Base-by-base conservation (phyloP, 768 basidiomycete species). In the Kwoniella dendrophila region DNA sequence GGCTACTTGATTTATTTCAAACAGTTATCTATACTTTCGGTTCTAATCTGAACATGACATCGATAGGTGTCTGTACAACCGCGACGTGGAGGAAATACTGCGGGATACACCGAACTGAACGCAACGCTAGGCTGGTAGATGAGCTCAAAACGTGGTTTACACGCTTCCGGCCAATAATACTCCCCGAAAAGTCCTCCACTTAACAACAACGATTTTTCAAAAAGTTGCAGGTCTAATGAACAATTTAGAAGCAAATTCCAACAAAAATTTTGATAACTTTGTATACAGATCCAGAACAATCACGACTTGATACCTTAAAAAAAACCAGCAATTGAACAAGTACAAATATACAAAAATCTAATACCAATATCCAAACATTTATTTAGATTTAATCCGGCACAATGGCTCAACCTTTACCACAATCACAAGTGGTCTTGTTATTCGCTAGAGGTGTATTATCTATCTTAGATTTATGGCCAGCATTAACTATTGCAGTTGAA, bases 361-460 rank as follows among this genome's bases (percentile, higher is more conserved):
- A 34, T 45, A 44, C 34, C 54, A 40, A 34, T 41, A 26, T 29
- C 24, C 32, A n/a, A n/a, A n/a, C n/a, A n/a, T n/a, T n/a, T n/a
- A n/a, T n/a, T n/a, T n/a, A n/a, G n/a, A n/a, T n/a, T n/a, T n/a
- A n/a, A n/a, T n/a, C n/a, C n/a, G n/a, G n/a, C 54, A 45, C 11
- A 18, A 58, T 44, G 51, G 43, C 54, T 24, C 57, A 50, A 27
- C 50, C 60, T 5, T 5, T 14, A 16, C 50, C 33, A 26, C 59
- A 50, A 43, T 64, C 66, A 20, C 67, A 69, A 16, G 58, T 58
- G 18, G 62, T 71, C 52, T 63, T 75, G 20, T 84, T 90, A 59
- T 94, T 96, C 70, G 93, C 94, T 12, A 86, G 92, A 22, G 91
- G 92, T 2, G 85, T 89, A 3, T 84, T 95, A 61, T 87, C 92